Conservation (phyloP, 805 yeast species). For the Metschnikowia sp. region DNA sequence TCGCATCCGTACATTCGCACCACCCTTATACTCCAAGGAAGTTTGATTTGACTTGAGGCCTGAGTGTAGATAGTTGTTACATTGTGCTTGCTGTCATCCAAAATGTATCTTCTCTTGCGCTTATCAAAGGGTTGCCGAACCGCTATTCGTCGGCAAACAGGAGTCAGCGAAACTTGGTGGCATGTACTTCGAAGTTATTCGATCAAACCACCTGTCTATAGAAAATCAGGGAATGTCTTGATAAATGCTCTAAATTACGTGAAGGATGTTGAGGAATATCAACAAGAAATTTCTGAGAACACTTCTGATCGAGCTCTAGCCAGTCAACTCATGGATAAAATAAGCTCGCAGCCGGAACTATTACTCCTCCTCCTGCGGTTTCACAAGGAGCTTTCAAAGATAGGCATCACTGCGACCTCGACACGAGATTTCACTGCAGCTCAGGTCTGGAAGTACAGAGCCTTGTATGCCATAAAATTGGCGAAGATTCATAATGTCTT, state of each 20-base stretch:
- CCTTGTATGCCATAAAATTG: conserved; percentile 23
- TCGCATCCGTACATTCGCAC: conserved; percentile 12
- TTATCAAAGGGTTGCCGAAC: too few relatives aligned
- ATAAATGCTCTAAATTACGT: conserved; percentile 25
- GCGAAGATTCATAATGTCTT: conserved; percentile 29
- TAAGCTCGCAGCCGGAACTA: conserved; percentile 27
- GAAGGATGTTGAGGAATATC: conserved; percentile 26
- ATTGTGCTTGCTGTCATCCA: too few relatives aligned
- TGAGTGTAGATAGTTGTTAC: too few relatives aligned
- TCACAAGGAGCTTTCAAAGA: conserved; percentile 27
- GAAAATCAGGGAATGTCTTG: conserved; percentile 8
- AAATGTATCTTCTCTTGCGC: too few relatives aligned
- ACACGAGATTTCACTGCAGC: conserved; percentile 7
- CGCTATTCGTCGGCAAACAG: too few relatives aligned
- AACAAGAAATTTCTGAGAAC: conserved; percentile 17
- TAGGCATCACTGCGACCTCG: conserved; percentile 24
- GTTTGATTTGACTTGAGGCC: too few relatives aligned
- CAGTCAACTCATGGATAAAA: conserved; percentile 21
- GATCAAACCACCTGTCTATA: conserved; percentile 13
- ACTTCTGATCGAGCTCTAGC: conserved; percentile 23
- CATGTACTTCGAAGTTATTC: conserved; percentile 4
- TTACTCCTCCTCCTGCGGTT: conserved; percentile 29
- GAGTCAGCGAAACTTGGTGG: not conserved
- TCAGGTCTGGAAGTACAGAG: conserved; percentile 18
- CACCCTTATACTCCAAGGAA: not conserved